Evolutionary conservation across 2,329 filamentous ascomycete species (phyloP).

Genomic region (Penicillium expansum): DNA sequence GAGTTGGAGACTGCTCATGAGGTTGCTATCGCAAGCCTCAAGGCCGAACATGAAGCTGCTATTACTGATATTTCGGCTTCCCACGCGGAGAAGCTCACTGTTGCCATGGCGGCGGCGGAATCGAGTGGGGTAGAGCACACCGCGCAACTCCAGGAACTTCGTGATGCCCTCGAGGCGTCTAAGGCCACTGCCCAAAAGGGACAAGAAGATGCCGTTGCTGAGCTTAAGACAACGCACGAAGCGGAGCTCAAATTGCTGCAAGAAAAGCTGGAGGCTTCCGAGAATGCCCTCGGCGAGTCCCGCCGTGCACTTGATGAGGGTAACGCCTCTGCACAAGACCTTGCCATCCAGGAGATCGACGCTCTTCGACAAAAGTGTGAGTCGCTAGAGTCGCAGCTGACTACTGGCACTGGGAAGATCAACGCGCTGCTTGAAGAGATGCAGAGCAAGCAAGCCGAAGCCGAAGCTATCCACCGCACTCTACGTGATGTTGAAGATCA

Average conservation of each 20-base stretch:
- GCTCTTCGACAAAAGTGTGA: constrained; percentile 36
- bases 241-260: constrained; percentile 35
- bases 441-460: constrained; percentile 37
- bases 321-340: constrained; percentile 32
- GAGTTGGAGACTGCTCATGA: constrained; percentile 32
- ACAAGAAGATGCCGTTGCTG: constrained; percentile 30
- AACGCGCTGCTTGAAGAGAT: constrained; percentile 36
- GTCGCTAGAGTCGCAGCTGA: constrained; percentile 33
- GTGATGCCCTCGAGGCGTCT: constrained; percentile 33
- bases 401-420: constrained; percentile 33
- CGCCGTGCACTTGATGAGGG: constrained; percentile 37
- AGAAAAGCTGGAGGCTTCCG: constrained; percentile 34
- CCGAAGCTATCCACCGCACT: constrained; percentile 38
- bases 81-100: constrained; percentile 36
- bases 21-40: constrained; percentile 29
- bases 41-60: constrained; percentile 29
- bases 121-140: constrained; percentile 30
- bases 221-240: constrained; percentile 33
- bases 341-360: constrained; percentile 37
- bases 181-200: constrained; percentile 29
- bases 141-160: constrained; percentile 36
- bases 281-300: constrained; percentile 35
- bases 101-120: constrained; percentile 33
- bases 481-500: constrained; percentile 39
- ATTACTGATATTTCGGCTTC: constrained; percentile 26